Evolutionary conservation across 257 asterid species (phyloP), one percentile per base, ranked within the genome.

Genomic region (Lycium ferocissimum): DNA sequence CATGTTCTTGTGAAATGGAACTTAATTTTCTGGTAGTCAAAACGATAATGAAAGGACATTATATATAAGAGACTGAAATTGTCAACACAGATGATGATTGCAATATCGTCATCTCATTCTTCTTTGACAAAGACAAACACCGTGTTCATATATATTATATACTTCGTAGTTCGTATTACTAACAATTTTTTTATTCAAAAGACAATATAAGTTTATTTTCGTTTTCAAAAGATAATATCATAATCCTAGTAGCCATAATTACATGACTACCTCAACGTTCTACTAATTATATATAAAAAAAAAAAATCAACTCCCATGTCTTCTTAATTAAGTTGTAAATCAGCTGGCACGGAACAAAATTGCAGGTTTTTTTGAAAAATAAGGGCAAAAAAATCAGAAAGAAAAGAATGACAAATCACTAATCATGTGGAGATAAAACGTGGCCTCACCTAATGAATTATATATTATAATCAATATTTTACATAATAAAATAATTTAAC

Each of bases 1-100:
- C 58, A 72, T 72, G 0, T 45, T 72, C n/a, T 72, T 72, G 80
- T 45, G n/a, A 43, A 45, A 72, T 72, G 38, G 38, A 45, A 13
- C 11, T 72, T 72, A 72, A 72, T 43, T 17, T 61, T 69, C 56
- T 71, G 79, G 45, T 40, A 5, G 79, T 71, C 80, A 72, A 72
- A 72, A 72, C 45, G 80, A 72, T n/a, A n/a, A 72, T 72, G 80
- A 72, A 72, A 12, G 57, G 38, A n/a, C 58, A 72, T 72, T 71
- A 56, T 56, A 56, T 14, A 56, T 56, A 56, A 56, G 61, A 56
- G n/a, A 6, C 61, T 56, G 4, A 13, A 56, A 12, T 17, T 6
- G 61, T 56, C 17, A 45, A 72, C 43, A 45, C n/a, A 72, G 80
- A 1, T 72, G 58, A n/a, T 72, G 9, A 72, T 43, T 43, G 61